Evolutionary conservation across 192 early-diverging fungal genomes (phyloP).

Genomic region (Umbelopsis ramanniana): DNA sequence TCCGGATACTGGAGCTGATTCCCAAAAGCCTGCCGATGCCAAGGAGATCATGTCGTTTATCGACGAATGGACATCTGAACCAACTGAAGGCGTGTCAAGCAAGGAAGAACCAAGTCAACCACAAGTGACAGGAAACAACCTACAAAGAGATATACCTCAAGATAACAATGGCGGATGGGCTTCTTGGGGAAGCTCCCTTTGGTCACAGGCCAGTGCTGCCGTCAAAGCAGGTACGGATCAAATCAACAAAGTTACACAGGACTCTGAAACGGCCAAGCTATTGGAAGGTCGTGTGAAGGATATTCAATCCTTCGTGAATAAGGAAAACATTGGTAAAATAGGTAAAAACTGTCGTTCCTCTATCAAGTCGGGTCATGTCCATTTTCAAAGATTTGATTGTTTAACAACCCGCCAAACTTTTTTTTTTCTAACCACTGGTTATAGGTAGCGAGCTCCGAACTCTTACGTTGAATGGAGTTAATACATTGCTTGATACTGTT

Average conservation of each 20-base stretch:
- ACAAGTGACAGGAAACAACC: conserved; percentile 1
- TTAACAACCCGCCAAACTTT: too few relatives aligned
- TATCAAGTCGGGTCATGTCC: too few relatives aligned
- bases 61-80: conserved; percentile 11
- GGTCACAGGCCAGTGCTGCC: conserved; percentile 58
- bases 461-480: conserved; percentile 49
- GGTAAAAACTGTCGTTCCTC: conserved; percentile 31
- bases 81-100: background rate
- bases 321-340: conserved; percentile 63
- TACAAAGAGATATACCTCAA: background rate
- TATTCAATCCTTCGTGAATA: conserved; percentile 49
- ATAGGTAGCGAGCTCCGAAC: conserved; percentile 54
- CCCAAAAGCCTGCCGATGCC: conserved; percentile 10
- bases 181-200: conserved; percentile 54
- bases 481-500: conserved; percentile 57
- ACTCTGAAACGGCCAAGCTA: conserved; percentile 48
- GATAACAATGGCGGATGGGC: conserved; percentile 28
- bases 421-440: too few relatives aligned
- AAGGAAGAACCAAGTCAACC: background rate
- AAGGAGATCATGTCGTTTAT: conserved; percentile 28
- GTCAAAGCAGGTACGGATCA: conserved; percentile 61
- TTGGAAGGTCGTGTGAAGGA: conserved; percentile 56
- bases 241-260: conserved; percentile 54
- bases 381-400: too few relatives aligned
- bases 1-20: background rate